Conservation (phyloP, 345 rosid genomes). For the Mercurialis annua region DNA sequence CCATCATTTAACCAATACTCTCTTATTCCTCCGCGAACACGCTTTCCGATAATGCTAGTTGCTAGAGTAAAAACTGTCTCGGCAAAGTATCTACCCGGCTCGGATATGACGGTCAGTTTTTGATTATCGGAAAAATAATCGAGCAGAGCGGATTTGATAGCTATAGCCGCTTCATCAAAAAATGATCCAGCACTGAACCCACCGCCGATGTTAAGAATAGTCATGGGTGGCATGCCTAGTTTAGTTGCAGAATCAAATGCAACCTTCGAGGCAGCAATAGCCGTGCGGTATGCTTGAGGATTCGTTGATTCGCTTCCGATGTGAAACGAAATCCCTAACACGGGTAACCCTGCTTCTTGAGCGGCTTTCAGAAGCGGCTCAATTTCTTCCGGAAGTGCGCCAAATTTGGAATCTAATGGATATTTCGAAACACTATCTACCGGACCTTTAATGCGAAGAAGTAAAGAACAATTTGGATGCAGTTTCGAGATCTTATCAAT, state of each 20-base stretch:
- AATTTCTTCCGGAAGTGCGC: background rate
- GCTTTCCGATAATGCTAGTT: background rate
- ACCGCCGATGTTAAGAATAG: background rate
- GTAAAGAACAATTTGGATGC: slow-evolving; percentile 18
- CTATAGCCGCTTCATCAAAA: background rate
- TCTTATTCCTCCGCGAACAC: background rate
- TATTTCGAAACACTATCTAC: slow-evolving; percentile 7
- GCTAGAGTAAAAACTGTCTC: background rate
- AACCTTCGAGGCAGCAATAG: background rate
- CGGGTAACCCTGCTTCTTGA: background rate
- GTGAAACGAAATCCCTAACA: background rate
- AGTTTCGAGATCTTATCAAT: slow-evolving; percentile 17
- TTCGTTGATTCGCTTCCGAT: background rate
- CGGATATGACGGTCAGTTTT: background rate
- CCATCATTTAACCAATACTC: background rate
- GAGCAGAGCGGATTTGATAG: background rate
- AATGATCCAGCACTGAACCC: background rate
- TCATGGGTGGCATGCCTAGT: background rate
- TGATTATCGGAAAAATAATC: background rate
- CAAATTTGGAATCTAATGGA: background rate
- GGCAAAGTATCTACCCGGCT: background rate
- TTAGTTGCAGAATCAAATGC: background rate
- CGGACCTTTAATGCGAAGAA: slow-evolving; percentile 19
- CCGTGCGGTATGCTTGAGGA: background rate
- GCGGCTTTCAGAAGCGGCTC: background rate